Base-by-base conservation (phyloP, 495 filamentous ascomycete species). In the Xylaria castorea region DNA sequence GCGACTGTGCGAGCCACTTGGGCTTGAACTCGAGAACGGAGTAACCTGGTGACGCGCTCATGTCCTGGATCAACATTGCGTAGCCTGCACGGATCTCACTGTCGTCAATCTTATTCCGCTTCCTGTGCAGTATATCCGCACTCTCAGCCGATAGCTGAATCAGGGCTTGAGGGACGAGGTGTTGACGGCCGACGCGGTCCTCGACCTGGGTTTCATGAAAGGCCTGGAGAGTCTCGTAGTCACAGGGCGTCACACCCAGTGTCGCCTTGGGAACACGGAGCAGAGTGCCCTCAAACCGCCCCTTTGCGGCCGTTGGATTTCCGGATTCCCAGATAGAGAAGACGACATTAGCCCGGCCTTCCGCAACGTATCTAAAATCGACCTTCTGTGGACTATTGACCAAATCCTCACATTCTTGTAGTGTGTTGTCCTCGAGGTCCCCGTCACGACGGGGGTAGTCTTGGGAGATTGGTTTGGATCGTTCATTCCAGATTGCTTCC, bases 1-100 rank as follows among this genome's bases (percentile, higher is more conserved):
- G 93, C 0, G 93, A 96, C 74, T 95, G 95, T 7, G 86, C 78
- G 1, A 98, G 88, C 96, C 96, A 99, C 80, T 99, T 99, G 7
- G 95, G 94, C 77, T 99, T 99, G 75, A 98, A 90, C 80, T 99
- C 93, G 30, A 94, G 81, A 0, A 90, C 76, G 0, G 85, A 80
- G 25, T 88, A 83, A 25, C 74, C 80, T 14, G 74, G 74, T 7
- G 77, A 75, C 25, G 79, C 75, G 25, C 81, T 90, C 95, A 98
- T 97, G 75, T 97, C 92, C 46, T 90, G 91, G 46, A 98, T 85
- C 0, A 98, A 81, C 62, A 95, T 85, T 0, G 91, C 94, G 71
- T 90, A 88, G 69, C 91, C 87, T 25, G 86, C 85, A 2, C 82
- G 73, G 42, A 87, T 89, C n/a, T 92, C 85, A 74, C 85, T 85